Base-by-base conservation (phyloP, 192 early-diverging fungal genomes). In the Backusella psychrophila region DNA sequence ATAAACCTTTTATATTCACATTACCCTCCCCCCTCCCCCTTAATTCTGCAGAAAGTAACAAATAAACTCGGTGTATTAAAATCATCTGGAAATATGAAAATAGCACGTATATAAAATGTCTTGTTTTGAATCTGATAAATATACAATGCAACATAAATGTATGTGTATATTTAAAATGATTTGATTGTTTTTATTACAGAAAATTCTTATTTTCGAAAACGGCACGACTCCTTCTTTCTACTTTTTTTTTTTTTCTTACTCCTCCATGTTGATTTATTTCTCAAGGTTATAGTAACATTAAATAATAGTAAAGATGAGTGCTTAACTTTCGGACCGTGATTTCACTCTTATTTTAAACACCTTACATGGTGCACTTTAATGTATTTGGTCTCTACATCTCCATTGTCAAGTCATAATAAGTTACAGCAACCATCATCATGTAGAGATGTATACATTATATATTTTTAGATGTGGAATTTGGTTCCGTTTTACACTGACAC, bases 401-500 rank as follows among this genome's bases (percentile, higher is more conserved):
- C 15, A 17, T 44, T 17, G 15, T 15, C 12, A 44, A 44, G 4
- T 44, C 3, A 44, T 15, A 4, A 44, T 44, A 44, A 44, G 19
- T 7, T 21, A 21, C 53, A 56, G 53, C 21, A 56, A 56, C 53
- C 21, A 9, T 56, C 42, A 44, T 56, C 53, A 56, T 56, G 42
- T 4, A 17, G 12, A 17, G n/a, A 53, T 6, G 5, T n/a, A 17
- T 56, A 56, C 33, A 33, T 33, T 33, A 29, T 56, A 11, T 56
- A 56, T 56, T 23, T 56, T 56, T 56, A 56, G n/a, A 56, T 56
- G 7, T 56, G 53, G 53, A 56, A 56, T 56, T 21, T 56, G 53
- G 53, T 56, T 56, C 53, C 53, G 53, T 56, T 56, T 21, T 56
- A 56, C 53, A 56, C 53, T 63, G 56, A 63, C 56, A 63, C 56